Evolutionary conservation across 768 basidiomycete species (phyloP).

Genomic region (Mycena vitilis): DNA sequence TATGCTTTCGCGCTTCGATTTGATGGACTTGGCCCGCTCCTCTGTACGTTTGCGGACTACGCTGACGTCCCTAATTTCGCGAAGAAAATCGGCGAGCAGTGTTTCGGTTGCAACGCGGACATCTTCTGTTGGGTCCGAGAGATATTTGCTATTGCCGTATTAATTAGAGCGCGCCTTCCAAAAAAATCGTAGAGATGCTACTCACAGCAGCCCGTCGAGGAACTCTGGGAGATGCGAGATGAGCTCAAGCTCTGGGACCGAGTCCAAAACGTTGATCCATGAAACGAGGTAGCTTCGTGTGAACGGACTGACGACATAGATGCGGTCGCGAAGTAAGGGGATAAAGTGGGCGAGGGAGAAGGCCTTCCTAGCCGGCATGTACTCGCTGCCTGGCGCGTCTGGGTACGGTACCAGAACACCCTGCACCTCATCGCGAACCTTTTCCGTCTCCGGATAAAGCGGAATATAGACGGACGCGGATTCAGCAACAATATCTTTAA

Average conservation of each 20-base stretch:
- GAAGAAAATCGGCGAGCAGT: constrained; percentile 87
- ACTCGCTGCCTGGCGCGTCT: constrained; percentile 59
- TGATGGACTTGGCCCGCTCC: constrained; percentile 60
- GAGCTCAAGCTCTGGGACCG: constrained; percentile 95
- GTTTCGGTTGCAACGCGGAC: constrained; percentile 93
- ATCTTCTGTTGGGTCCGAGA: constrained; percentile 94
- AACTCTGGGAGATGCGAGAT: constrained; percentile 96
- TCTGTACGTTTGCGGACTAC: constrained; percentile 75
- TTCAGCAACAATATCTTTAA: constrained; percentile 98
- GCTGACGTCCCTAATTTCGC: constrained; percentile 90
- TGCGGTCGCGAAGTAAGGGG: constrained; percentile 91
- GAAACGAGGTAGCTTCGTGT: constrained; percentile 96
- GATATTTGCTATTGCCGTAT: constrained; percentile 77
- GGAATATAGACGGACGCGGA: constrained; percentile 95
- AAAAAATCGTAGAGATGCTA: constrained; percentile 29
- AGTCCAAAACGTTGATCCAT: constrained; percentile 96
- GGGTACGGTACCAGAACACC: constrained; percentile 77
- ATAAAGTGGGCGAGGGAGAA: constrained; percentile 97
- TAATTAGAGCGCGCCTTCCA: constrained; percentile 6
- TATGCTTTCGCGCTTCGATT: constrained; percentile 50
- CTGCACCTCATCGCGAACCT: constrained; percentile 64
- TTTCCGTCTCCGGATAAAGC: constrained; percentile 84
- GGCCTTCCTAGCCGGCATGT: constrained; percentile 69
- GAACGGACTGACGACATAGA: constrained; percentile 95
- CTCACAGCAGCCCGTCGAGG: constrained; percentile 91